Percentiles rank a stretch among this genome's conserved stretches.
These are phyloP conservation scores for Licmophora abbreviata DNA, from an alignment of 108 stramenopile genomes.

Conservation along the genomic window DNA sequence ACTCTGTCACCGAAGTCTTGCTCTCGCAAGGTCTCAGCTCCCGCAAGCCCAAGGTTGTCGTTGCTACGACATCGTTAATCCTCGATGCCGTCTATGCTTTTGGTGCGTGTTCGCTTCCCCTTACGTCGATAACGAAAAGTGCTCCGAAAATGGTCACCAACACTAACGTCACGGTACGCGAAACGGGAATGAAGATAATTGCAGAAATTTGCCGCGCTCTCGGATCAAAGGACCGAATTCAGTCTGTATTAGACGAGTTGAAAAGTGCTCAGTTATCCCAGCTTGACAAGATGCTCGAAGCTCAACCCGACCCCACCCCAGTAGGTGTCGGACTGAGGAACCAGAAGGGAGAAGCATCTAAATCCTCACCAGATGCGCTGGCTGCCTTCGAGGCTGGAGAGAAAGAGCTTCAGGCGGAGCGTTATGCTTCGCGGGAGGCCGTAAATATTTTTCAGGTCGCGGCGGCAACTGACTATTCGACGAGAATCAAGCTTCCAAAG, in stretches of 20 bases:
- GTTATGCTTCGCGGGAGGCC: conserved; percentile 50
- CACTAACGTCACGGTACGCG: conserved; percentile 72
- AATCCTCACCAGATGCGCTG: conserved; percentile 26
- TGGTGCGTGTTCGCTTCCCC: conserved; percentile 57
- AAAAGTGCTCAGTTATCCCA: conserved; percentile 68
- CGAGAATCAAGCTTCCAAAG: conserved; percentile 54
- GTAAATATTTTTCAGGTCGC: conserved; percentile 60
- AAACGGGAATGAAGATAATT: conserved; percentile 55
- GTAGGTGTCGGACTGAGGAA: conserved; percentile 25
- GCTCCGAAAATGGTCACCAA: conserved; percentile 55
- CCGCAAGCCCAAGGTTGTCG: conserved; percentile 75
- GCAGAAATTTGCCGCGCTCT: conserved; percentile 81
- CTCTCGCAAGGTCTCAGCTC: conserved; percentile 57
- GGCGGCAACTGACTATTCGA: conserved; percentile 52
- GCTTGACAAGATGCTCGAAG: conserved; percentile 50
- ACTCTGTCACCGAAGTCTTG: conserved; percentile 44
- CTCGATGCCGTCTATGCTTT: conserved; percentile 47
- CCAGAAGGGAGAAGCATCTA: conserved; percentile 4
- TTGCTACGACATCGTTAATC: conserved; percentile 39
- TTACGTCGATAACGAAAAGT: conserved; percentile 31
- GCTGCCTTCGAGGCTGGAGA: conserved; percentile 46
- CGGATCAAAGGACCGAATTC: conserved; percentile 55
- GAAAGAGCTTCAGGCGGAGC: conserved; percentile 49
- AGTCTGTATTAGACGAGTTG: conserved; percentile 53
- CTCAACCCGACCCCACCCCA: conserved; percentile 32